A percentile compares a stretch with the other conserved stretches of the same genome.
Conservation (phyloP, 1,139 yeast species). For the Lodderomyces pseudojiufengensis region DNA sequence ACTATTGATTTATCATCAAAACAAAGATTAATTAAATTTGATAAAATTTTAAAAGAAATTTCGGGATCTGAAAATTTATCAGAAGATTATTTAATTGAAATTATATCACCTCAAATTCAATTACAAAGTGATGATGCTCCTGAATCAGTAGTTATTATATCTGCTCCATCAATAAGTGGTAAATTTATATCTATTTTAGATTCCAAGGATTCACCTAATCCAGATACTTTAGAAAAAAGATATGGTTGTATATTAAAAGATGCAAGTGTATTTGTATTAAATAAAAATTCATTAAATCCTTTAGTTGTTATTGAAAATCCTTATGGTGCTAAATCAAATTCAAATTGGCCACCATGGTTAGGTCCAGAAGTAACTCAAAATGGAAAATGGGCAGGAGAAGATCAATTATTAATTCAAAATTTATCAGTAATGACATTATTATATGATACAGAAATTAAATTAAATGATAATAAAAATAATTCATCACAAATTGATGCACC, state of each 20-base stretch:
- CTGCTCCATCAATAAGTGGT: constrained; percentile 40
- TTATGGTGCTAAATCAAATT: constrained; percentile 35
- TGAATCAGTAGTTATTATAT: constrained; percentile 51
- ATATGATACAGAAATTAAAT: constrained; percentile 27
- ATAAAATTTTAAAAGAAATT: constrained; percentile 46
- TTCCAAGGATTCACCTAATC: constrained; percentile 19
- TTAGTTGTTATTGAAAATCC: constrained; percentile 19
- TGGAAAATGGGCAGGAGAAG: constrained; percentile 35
- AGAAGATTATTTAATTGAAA: constrained; percentile 65
- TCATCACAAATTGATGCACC: constrained; percentile 10
- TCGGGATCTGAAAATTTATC: constrained; percentile 42
- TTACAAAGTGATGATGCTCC: constrained; percentile 64
- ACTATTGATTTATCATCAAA: constrained; percentile 16
- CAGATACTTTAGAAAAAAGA: constrained; percentile 33
- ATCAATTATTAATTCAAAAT: constrained; percentile 35
- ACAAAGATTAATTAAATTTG: constrained; percentile 41
- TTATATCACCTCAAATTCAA: constrained; percentile 85
- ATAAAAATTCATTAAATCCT: constrained; percentile 19
- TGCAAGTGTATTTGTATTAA: constrained; percentile 40
- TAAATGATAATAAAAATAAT: neutral
- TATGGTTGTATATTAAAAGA: constrained; percentile 37
- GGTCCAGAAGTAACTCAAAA: constrained; percentile 42
- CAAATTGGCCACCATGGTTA: constrained; percentile 48
- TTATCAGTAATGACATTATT: constrained; percentile 37
- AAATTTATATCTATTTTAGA: constrained; percentile 38